phyloP scores from a whole-genome alignment of 2,329 filamentous ascomycete genomes.

The Fusarium sp. region DNA sequence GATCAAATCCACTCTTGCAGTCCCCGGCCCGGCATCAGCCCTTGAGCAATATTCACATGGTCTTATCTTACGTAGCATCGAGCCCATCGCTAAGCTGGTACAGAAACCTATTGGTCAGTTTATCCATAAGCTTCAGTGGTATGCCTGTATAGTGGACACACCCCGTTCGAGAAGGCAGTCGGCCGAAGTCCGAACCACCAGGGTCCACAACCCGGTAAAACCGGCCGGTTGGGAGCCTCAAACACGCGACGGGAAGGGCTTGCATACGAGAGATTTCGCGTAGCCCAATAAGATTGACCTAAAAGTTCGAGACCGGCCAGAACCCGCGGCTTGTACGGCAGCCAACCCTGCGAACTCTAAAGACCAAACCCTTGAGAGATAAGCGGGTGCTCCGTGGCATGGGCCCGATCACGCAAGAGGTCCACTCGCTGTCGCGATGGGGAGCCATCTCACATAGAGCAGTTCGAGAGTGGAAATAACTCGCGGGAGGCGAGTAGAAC shows the following conservation, averaged over 20 bases:
- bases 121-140: background rate
- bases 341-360: background rate
- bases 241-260: background rate
- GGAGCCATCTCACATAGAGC: background rate
- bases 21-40: background rate
- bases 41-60: background rate
- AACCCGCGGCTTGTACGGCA: background rate
- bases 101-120: background rate
- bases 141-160: background rate
- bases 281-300: background rate
- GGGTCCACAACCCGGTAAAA: background rate
- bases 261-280: background rate
- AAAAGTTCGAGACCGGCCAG: background rate
- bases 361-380: background rate
- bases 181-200: background rate
- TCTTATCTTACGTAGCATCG: background rate
- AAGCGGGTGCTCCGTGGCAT: background rate
- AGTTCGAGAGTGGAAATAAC: background rate
- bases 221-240: background rate
- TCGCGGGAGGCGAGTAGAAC: background rate
- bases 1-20: background rate
- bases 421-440: conserved; percentile 27
- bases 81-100: background rate
- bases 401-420: conserved; percentile 28
- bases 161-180: background rate